These are phyloP conservation scores for Anisodus acutangulus DNA, from an alignment of 257 asterid genomes.

Conservation along the genomic window DNA sequence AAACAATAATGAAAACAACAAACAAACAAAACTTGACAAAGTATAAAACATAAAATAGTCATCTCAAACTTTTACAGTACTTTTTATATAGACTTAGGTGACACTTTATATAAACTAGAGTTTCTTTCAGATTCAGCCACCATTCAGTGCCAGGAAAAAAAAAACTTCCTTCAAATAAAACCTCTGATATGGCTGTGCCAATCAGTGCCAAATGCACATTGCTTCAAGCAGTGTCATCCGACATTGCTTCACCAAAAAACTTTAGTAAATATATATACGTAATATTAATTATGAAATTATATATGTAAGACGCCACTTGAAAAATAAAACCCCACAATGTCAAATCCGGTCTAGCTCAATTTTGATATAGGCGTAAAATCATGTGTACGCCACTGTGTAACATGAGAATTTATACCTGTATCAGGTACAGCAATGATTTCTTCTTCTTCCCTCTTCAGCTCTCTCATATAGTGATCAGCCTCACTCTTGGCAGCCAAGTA, in stretches of 20 bases:
- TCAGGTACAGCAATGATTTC: slow-evolving; percentile 86
- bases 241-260: no score
- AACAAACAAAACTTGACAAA: background rate
- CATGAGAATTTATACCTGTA: slow-evolving; percentile 57
- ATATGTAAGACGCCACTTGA: background rate
- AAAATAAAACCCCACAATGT: background rate
- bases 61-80: background rate
- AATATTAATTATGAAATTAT: background rate
- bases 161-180: background rate
- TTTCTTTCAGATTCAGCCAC: background rate
- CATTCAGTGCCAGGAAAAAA: background rate
- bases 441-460: slow-evolving; percentile 80
- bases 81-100: background rate
- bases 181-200: background rate
- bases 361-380: background rate
- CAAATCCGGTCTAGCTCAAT: background rate
- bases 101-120: background rate
- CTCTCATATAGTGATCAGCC: slow-evolving; percentile 85
- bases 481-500: slow-evolving; percentile 95
- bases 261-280: no score
- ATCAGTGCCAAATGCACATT: background rate
- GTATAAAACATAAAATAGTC: background rate
- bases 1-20: background rate
- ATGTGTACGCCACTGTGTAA: background rate
- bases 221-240: background rate